Evolutionary conservation across 2,329 filamentous ascomycete species (phyloP).

Genomic region (Neonectria punicea): DNA sequence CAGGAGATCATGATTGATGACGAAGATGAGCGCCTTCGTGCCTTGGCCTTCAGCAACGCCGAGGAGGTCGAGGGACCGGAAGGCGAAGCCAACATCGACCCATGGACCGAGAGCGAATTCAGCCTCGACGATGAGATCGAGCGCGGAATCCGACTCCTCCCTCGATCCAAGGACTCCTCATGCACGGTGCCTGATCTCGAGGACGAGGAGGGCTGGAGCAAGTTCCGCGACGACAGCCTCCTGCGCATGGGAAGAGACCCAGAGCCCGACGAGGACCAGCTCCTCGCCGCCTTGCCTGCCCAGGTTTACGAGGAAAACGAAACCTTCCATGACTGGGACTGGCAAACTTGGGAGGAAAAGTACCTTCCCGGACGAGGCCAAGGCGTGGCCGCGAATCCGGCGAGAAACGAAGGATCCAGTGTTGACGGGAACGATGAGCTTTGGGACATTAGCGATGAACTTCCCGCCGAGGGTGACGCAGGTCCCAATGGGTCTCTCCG

Average conservation of each 20-base stretch:
- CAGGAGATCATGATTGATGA: constrained; percentile 51
- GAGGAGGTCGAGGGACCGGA: constrained; percentile 31
- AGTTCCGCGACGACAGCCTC: constrained; percentile 42
- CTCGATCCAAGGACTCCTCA: constrained; percentile 21
- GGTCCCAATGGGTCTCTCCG: background rate
- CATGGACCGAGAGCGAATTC: constrained; percentile 19
- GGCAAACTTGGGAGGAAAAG: background rate
- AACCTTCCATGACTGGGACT: background rate
- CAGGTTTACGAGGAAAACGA: background rate
- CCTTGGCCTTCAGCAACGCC: constrained; percentile 47
- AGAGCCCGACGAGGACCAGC: constrained; percentile 39
- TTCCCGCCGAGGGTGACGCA: background rate
- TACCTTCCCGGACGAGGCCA: too few species aligned
- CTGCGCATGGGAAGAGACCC: constrained; percentile 30
- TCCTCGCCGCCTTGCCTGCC: constrained; percentile 12
- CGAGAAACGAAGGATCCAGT: background rate
- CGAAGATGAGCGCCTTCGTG: constrained; percentile 49
- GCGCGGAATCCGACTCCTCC: constrained; percentile 47
- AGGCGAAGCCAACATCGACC: constrained; percentile 27
- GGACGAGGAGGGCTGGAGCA: constrained; percentile 40
- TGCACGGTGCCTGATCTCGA: constrained; percentile 27
- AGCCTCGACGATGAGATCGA: constrained; percentile 48
- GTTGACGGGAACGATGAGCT: background rate
- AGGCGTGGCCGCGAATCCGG: background rate
- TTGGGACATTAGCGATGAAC: background rate